Evolutionary conservation across 345 rosid species (phyloP).

Genomic region (Tarenaya hassleriana): DNA sequence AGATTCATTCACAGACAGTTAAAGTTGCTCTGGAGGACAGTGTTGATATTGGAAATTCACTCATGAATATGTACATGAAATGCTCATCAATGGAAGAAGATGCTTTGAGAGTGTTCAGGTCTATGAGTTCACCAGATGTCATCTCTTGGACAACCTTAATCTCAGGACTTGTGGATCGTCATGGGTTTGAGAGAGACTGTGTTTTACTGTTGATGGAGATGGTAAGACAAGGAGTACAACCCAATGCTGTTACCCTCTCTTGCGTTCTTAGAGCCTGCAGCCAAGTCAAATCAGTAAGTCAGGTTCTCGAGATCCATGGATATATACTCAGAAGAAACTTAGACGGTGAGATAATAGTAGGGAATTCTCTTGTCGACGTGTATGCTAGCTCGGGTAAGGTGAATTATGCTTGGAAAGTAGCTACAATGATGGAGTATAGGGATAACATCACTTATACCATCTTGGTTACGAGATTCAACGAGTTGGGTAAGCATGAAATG

Average conservation of each 20-base stretch:
- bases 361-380: conserved; percentile 58
- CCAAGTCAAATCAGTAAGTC: conserved; percentile 21
- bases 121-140: conserved; percentile 42
- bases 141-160: conserved; percentile 72
- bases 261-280: conserved; percentile 43
- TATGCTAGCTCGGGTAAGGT: conserved; percentile 43
- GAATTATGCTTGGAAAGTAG: conserved; percentile 42
- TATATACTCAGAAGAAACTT: conserved; percentile 36
- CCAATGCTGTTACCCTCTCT: conserved; percentile 51
- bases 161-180: conserved; percentile 48
- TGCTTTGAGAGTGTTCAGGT: conserved; percentile 40
- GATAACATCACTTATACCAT: conserved; percentile 56
- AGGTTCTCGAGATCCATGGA: conserved; percentile 43
- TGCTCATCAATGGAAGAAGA: conserved; percentile 37
- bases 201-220: conserved; percentile 36
- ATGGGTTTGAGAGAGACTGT: conserved; percentile 37
- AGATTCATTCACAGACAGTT: conserved; percentile 51
- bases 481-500: conserved; percentile 37
- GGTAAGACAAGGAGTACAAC: conserved; percentile 44
- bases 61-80: conserved; percentile 63
- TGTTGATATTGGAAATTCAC: conserved; percentile 53
- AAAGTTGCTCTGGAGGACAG: conserved; percentile 39
- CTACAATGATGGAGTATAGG: conserved; percentile 36
- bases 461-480: conserved; percentile 60
- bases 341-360: conserved; percentile 29